Percentiles rank a stretch among this genome's conserved stretches.
Conservation (phyloP, 805 yeast genomes). For the Teunomyces aglyptinius region DNA sequence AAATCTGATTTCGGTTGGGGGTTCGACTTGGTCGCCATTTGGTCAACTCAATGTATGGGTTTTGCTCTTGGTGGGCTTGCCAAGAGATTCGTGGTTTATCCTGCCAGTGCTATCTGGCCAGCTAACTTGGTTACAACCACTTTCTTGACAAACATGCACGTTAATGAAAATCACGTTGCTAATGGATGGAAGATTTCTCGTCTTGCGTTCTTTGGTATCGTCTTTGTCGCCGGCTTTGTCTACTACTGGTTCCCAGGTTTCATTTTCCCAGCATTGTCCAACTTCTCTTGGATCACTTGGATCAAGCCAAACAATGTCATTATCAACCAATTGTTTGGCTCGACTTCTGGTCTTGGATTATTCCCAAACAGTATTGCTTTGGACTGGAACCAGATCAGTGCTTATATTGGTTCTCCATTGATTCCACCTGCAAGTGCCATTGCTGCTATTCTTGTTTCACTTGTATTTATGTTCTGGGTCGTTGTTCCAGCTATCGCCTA, state of each 20-base stretch:
- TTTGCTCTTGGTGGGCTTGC: constrained; percentile 66
- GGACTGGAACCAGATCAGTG: constrained; percentile 65
- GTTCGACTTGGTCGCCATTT: constrained; percentile 48
- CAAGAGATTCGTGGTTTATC: constrained; percentile 57
- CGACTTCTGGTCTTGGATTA: constrained; percentile 58
- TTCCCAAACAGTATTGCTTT: constrained; percentile 55
- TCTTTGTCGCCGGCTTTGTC: constrained; percentile 15
- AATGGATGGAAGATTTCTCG: constrained; percentile 60
- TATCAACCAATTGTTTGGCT: constrained; percentile 67
- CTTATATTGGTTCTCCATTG: constrained; percentile 59
- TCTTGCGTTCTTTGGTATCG: constrained; percentile 14
- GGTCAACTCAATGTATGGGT: constrained; percentile 64
- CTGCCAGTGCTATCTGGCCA: constrained; percentile 74
- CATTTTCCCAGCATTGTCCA: constrained; percentile 56
- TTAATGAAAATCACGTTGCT: constrained; percentile 49
- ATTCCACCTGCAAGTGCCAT: constrained; percentile 59
- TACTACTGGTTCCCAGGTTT: constrained; percentile 55
- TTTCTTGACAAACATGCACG: constrained; percentile 52
- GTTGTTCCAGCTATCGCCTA: constrained; percentile 52
- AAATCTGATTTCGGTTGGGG: constrained; percentile 49
- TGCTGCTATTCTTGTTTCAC: constrained; percentile 38
- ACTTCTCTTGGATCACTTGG: constrained; percentile 68
- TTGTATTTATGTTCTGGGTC: constrained; percentile 46
- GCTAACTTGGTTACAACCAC: constrained; percentile 58
- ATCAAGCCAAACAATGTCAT: constrained; percentile 56